Percentiles rank a stretch among this genome's conserved stretches.
These are phyloP conservation scores for Colletotrichum acutatum DNA, from an alignment of 2,329 filamentous ascomycete species.

Conservation along the genomic window DNA sequence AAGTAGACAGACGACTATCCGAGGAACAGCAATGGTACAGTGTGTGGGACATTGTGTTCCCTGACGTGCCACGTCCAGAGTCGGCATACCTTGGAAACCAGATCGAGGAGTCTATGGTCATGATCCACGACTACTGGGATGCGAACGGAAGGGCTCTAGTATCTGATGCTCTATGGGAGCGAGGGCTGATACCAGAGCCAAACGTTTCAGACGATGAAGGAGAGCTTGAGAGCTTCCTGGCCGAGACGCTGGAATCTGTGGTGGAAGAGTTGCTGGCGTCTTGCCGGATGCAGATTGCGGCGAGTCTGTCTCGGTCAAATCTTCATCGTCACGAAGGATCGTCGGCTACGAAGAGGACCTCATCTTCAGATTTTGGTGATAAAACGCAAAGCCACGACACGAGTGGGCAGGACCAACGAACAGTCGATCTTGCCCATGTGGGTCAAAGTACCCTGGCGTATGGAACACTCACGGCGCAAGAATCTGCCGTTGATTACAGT, in stretches of 20 bases:
- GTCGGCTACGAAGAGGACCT: neutral
- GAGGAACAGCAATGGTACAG: neutral
- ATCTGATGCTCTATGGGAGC: neutral
- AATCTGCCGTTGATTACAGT: no score
- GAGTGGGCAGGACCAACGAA: neutral
- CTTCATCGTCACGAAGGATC: neutral
- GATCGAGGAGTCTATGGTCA: neutral
- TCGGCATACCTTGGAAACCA: neutral
- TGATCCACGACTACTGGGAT: neutral
- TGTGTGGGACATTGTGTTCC: neutral
- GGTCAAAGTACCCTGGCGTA: no score
- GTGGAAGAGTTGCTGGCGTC: neutral
- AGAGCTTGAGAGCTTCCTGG: neutral
- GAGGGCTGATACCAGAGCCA: neutral
- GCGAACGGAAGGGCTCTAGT: neutral
- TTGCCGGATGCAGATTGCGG: neutral
- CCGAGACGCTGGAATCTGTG: neutral
- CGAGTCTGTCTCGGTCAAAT: slow-evolving; percentile 25
- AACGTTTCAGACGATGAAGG: neutral
- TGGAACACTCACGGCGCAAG: no score
- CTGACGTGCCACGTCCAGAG: neutral
- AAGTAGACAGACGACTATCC: neutral
- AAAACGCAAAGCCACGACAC: neutral
- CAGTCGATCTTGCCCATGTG: no score
- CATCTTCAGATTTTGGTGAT: neutral